Percentiles rank a stretch among this genome's conserved stretches.
These are phyloP conservation scores for Pontederia crassipes DNA, from an alignment of 176 grass and related monocot species.

Conservation along the genomic window DNA sequence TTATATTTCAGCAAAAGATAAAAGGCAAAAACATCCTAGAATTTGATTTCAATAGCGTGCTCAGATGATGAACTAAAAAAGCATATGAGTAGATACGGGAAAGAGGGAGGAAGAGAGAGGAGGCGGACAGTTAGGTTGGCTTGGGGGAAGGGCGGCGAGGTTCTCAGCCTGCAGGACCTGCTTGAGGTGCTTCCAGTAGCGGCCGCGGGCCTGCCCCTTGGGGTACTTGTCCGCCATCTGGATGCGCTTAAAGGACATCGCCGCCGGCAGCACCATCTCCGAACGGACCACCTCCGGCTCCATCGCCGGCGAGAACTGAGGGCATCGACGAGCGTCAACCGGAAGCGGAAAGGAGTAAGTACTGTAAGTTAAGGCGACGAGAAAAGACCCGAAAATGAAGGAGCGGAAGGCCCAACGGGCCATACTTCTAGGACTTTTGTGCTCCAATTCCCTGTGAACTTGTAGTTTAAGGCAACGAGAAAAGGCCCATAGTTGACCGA, in stretches of 20 bases:
- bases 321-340: too few species aligned
- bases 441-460: too few species aligned
- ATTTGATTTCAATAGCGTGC: too few species aligned
- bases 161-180: slow-evolving; percentile 70
- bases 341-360: too few species aligned
- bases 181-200: slow-evolving; percentile 97
- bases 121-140: slow-evolving; percentile 67
- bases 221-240: slow-evolving; percentile 91
- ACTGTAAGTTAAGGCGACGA: too few species aligned
- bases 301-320: slow-evolving; percentile 21
- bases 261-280: slow-evolving; percentile 58
- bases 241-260: slow-evolving; percentile 72
- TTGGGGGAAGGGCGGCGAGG: slow-evolving; percentile 32
- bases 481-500: too few species aligned
- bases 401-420: too few species aligned
- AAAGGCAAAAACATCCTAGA: too few species aligned
- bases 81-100: not conserved
- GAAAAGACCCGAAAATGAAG: too few species aligned
- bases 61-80: not conserved
- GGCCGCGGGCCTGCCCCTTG: slow-evolving; percentile 81
- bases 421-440: too few species aligned
- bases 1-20: too few species aligned
- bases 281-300: slow-evolving; percentile 50
- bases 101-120: not conserved
- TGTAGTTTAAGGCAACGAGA: too few species aligned